A percentile compares a stretch with the other conserved stretches of the same genome.
phyloP scores from a whole-genome alignment of 768 basidiomycete species.

The Chlorophyllum brunneum region DNA sequence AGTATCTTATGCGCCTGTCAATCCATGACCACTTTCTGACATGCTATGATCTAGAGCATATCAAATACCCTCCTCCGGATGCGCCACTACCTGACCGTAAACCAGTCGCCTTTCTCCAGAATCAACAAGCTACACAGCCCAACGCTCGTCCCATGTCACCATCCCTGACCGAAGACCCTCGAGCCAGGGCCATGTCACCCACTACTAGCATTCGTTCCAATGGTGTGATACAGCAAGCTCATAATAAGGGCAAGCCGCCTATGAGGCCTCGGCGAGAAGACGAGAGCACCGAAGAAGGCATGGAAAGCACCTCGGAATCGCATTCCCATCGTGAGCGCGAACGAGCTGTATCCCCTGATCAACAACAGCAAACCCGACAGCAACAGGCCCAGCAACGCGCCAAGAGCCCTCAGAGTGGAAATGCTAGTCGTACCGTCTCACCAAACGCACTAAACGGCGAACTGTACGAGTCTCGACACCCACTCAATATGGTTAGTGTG shows the following conservation, averaged over 20 bases:
- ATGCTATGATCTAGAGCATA: conserved; percentile 57
- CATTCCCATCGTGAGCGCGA: conserved; percentile 33
- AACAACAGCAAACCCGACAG: conserved; percentile 23
- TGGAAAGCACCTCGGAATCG: conserved; percentile 46
- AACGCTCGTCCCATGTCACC: conserved; percentile 40
- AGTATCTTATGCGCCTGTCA: conserved; percentile 27
- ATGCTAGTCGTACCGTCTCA: conserved; percentile 14
- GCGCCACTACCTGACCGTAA: conserved; percentile 41
- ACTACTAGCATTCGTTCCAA: conserved; percentile 5
- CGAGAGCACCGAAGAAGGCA: conserved; percentile 51
- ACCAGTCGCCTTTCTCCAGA: conserved; percentile 55
- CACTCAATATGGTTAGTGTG: conserved; percentile 51
- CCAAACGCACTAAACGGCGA: conserved; percentile 6
- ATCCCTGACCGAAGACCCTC: conserved; percentile 15
- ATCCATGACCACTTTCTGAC: conserved; percentile 6
- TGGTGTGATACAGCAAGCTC: conserved; percentile 9
- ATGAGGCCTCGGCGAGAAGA: conserved; percentile 47
- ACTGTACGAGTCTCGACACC: conserved; percentile 21
- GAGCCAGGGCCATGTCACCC: conserved; percentile 17
- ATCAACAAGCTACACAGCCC: conserved; percentile 61
- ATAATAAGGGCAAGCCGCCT: conserved; percentile 48
- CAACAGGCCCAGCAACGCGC: conserved; percentile 16
- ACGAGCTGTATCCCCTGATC: conserved; percentile 57
- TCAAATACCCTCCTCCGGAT: conserved; percentile 81
- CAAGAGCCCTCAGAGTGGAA: conserved; percentile 21